These are phyloP conservation scores for Acacia crassicarpa DNA, from an alignment of 306 rosid species.

Conservation along the genomic window DNA sequence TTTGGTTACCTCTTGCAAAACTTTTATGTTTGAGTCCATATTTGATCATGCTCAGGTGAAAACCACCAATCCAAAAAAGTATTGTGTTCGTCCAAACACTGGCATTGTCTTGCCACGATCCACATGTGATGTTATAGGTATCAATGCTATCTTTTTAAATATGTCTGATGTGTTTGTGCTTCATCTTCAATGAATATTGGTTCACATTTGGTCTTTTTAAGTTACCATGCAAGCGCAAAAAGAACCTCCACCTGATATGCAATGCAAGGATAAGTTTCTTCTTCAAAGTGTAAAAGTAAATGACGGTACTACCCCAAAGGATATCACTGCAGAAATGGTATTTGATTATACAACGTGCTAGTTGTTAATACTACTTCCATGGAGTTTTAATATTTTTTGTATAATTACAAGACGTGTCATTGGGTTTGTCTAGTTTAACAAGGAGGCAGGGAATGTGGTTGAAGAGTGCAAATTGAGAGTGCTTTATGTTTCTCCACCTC, in stretches of 20 bases:
- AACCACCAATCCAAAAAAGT: conserved; percentile 93
- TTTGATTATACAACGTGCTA: not conserved
- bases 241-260: conserved; percentile 84
- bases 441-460: conserved; percentile 77
- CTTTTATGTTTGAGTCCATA: conserved; percentile 20
- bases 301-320: conserved; percentile 58
- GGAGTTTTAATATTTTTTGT: not conserved
- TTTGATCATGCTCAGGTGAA: conserved; percentile 65
- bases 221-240: conserved; percentile 98
- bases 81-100: conserved; percentile 97
- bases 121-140: conserved; percentile 90
- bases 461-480: conserved; percentile 93
- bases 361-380: not conserved
- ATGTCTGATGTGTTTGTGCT: not conserved
- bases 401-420: conserved; percentile 29
- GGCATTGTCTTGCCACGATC: conserved; percentile 82
- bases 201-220: conserved; percentile 25
- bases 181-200: not conserved
- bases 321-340: conserved; percentile 87
- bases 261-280: conserved; percentile 94
- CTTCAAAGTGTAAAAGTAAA: conserved; percentile 73
- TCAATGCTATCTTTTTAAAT: conserved; percentile 4
- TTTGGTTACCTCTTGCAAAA: conserved; percentile 7
- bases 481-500: conserved; percentile 78
- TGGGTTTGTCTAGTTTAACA: conserved; percentile 65